Base-by-base conservation (phyloP, 148 eudicot species). In the Chenopodium formosanum region DNA sequence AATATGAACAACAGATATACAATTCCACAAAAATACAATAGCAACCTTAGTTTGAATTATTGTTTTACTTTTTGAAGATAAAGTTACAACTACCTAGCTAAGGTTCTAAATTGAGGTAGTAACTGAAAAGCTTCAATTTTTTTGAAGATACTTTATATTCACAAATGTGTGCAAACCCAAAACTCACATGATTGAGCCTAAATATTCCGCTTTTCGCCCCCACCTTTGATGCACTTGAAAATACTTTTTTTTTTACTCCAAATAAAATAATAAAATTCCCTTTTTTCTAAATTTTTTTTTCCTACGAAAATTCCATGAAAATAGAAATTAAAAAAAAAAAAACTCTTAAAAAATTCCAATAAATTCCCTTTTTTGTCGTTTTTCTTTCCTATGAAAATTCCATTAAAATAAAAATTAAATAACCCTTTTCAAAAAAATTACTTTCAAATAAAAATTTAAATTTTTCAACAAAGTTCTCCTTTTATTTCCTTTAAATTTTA, bases 101-200 rank as follows among this genome's bases (percentile, higher is more conserved):
- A 74, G 63, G 40, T 74, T 69, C 83, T 83, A 70, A 70, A 76
- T 63, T 73, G 50, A 79, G 75, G 47, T 75, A 70, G 60, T 81
- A 52, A 75, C n/a, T 69, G 68, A 60, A 70, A 75, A 48, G 34
- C 44, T 75, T 67, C 13, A 70, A 75, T 46, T 53, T 32, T 32
- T 50, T 31, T 67, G 58, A 58, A 22, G 58, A 68, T 64, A 44
- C 56, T 52, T 47, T 46, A 47, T 22, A 46, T 25, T 71, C 66
- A 78, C 82, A 79, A 25, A 67, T 25, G 44, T 79, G 70, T 79
- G 19, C 75, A 76, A 23, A 27, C 50, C 65, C 53, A 75, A 69
- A 52, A 75, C 73, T 29, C 69, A 65, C 50, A 73, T 73, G 76
- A 47, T 73, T 73, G 76, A 73, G 56, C 27, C 22, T 12, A 80